Conservation (phyloP, 441 rosid species). For the Erodium moschatum region DNA sequence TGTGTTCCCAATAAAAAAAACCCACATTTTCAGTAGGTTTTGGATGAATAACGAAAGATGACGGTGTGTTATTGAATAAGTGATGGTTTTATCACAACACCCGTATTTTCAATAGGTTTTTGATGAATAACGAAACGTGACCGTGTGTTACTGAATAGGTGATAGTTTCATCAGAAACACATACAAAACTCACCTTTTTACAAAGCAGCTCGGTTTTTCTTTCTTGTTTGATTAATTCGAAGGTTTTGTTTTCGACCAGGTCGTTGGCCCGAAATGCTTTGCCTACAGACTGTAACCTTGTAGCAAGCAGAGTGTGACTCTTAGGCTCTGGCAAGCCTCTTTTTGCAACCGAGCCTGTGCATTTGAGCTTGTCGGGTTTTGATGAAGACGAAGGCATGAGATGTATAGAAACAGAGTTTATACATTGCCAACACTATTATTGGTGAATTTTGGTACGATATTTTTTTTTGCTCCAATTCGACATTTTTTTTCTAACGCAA, state of each 20-base stretch:
- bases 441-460: not conserved
- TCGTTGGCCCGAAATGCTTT: not conserved
- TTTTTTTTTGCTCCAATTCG: not conserved
- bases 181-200: too few relatives aligned
- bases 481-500: not conserved
- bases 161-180: too few relatives aligned
- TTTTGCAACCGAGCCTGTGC: not conserved
- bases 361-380: not conserved
- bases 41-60: too few relatives aligned
- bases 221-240: not conserved
- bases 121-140: too few relatives aligned
- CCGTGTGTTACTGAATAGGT: too few relatives aligned
- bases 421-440: not conserved
- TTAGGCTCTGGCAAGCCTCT: not conserved
- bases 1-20: too few relatives aligned
- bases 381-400: not conserved
- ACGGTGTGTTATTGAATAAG: too few relatives aligned
- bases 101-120: too few relatives aligned
- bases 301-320: not conserved
- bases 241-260: not conserved
- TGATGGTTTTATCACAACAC: too few relatives aligned
- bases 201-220: not conserved
- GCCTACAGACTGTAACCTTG: conserved; percentile 1
- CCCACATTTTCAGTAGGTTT: too few relatives aligned
- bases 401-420: not conserved